Evolutionary conservation across 2,329 filamentous ascomycete species (phyloP).

Genomic region (Colletotrichum gloeosporioides): DNA sequence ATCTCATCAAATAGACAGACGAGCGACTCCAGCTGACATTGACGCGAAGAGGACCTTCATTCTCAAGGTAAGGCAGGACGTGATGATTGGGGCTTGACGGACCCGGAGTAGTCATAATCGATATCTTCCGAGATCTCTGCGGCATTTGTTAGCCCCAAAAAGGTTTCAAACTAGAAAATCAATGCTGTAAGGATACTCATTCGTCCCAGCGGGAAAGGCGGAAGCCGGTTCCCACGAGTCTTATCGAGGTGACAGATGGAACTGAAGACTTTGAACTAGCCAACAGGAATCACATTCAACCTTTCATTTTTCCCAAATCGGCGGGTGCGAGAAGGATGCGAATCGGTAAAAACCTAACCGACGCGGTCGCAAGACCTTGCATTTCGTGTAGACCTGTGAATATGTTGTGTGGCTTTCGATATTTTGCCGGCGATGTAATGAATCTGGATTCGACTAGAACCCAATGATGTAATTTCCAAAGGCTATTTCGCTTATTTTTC

Average conservation of each 20-base stretch:
- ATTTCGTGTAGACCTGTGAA: not conserved
- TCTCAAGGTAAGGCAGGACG: not conserved
- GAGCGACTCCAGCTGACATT: not conserved
- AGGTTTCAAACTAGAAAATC: not conserved
- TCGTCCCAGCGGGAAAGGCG: not conserved
- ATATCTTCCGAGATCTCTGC: not conserved
- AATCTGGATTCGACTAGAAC: not conserved
- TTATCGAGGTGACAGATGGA: not conserved
- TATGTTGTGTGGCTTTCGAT: not conserved
- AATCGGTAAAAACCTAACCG: fast-evolving
- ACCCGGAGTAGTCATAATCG: fast-evolving
- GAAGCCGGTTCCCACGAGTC: not conserved
- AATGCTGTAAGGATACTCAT: not conserved
- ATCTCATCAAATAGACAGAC: no score
- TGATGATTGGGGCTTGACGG: fast-evolving
- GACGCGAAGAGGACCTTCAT: not conserved
- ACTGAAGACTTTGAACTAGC: not conserved
- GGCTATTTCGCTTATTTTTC: not conserved
- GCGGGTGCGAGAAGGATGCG: not conserved
- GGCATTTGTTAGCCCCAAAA: fast-evolving
- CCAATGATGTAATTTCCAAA: fast-evolving
- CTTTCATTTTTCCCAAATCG: fast-evolving
- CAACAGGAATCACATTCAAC: not conserved
- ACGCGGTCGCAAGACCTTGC: not conserved
- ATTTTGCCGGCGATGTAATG: not conserved